Evolutionary conservation across 192 early-diverging fungal genomes (phyloP), one percentile per base, ranked within the genome.

Genomic region (Coemansia interrupta): DNA sequence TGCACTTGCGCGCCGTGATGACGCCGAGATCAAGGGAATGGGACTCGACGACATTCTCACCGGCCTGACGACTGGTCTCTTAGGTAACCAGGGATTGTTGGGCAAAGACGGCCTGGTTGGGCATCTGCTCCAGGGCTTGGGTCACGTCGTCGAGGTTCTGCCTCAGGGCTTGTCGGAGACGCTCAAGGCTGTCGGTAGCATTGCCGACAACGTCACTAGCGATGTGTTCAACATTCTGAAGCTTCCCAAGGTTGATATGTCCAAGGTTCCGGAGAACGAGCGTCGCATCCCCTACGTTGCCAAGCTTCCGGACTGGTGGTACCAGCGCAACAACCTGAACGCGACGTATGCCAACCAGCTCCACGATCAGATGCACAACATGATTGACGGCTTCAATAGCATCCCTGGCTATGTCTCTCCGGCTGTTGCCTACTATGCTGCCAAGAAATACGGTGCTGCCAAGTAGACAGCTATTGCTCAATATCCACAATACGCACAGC

Each of bases 401-500:
- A 80, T 80, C 36, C 63, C 59, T 4, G 70, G 72, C 4, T 80
- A 80, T 48, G 55, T 80, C 22, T 80, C 77, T 9, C 77, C 77
- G 7, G 62, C 77, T 12, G 67, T 66, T 7, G 56, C 58, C 53
- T 68, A 80, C 66, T 80, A 80, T 50, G 63, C 66, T 0, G 61
- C 75, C 19, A 72, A 68, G 59, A 78, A 78, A 56, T 78, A 78
- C 22, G 75, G 57, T 12, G 55, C n/a, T 41, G 50, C 60, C 12
- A 52, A 58, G 9, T 54, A 23, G 18, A 14, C 52, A 36, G 32
- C 32, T 1, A 7, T 8, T 11, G 1, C 10, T 36, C 32, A 36
- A 36, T 36, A 36, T 36, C 32, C 5, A 36, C 8, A 36, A 36
- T 36, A 36, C 32, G 32, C 10, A 6, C 6, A 8, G 32, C 5